Evolutionary conservation across 2,329 filamentous ascomycete species (phyloP).

Genomic region (Epicoccum nigrum): DNA sequence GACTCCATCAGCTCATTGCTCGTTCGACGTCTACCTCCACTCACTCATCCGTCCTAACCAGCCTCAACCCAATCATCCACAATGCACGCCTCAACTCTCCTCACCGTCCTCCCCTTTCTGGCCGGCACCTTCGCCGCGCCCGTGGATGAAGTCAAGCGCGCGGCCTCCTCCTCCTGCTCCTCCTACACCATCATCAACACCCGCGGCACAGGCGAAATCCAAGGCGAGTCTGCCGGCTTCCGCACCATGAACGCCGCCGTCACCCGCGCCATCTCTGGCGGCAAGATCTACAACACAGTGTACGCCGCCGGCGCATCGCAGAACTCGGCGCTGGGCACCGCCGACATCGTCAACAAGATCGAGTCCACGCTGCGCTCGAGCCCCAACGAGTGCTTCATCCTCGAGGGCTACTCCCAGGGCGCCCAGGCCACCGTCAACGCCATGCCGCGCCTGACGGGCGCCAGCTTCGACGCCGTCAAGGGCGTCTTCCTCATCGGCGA

Average conservation of each 20-base stretch:
- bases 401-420: conserved; percentile 49
- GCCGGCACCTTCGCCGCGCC: conserved; percentile 21
- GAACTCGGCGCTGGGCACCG: conserved; percentile 34
- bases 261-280: conserved; percentile 34
- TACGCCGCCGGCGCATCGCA: conserved; percentile 40
- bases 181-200: conserved; percentile 36
- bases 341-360: conserved; percentile 45
- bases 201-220: conserved; percentile 27
- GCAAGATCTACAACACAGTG: conserved; percentile 45
- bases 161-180: conserved; percentile 19
- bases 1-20: neutral
- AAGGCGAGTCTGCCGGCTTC: conserved; percentile 33
- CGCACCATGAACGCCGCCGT: conserved; percentile 44
- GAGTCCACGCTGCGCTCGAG: conserved; percentile 25
- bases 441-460: conserved; percentile 40
- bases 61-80: neutral
- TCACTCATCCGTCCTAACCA: neutral
- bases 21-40: neutral
- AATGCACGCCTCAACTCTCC: conserved; percentile 21
- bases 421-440: conserved; percentile 46
- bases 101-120: conserved; percentile 15
- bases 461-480: conserved; percentile 43
- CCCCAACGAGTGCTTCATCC: conserved; percentile 44
- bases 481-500: conserved; percentile 47
- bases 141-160: conserved; percentile 13